Evolutionary conservation across 1,139 yeast genomes (phyloP).

Genomic region (Hyphopichia buzzinii): DNA sequence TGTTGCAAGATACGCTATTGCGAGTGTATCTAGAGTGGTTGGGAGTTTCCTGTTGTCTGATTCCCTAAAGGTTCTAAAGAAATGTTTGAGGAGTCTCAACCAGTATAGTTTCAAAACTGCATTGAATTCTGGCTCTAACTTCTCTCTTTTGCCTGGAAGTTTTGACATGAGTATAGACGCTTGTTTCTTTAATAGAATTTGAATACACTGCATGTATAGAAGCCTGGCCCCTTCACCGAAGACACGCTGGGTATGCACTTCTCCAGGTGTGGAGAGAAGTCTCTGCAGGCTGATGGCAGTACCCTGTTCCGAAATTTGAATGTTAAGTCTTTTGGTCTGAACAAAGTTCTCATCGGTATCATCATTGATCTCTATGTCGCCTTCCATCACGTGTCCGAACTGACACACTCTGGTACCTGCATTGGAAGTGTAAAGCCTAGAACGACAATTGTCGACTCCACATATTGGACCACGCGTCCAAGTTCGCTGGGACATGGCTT

Average conservation of each 20-base stretch:
- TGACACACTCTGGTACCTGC: slow-evolving; percentile 85
- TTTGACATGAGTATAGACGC: slow-evolving; percentile 19
- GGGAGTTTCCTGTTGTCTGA: slow-evolving; percentile 17
- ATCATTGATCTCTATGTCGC: slow-evolving; percentile 73
- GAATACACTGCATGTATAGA: slow-evolving; percentile 51
- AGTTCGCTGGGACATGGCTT: slow-evolving; percentile 26
- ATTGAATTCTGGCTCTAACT: slow-evolving; percentile 12
- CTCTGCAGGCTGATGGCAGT: slow-evolving; percentile 2
- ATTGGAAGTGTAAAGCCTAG: slow-evolving; percentile 64
- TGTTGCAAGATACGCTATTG: slow-evolving; percentile 38
- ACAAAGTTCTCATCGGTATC: slow-evolving; percentile 59
- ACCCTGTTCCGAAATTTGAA: slow-evolving; percentile 21
- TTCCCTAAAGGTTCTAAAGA: slow-evolving; percentile 8
- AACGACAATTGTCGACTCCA: slow-evolving; percentile 87
- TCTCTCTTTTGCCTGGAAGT: slow-evolving; percentile 23
- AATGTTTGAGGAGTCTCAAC: slow-evolving; percentile 1
- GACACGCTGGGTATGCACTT: slow-evolving; percentile 16
- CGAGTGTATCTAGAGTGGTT: slow-evolving; percentile 27
- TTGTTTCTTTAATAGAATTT: slow-evolving; percentile 53
- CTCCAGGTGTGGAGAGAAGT: slow-evolving; percentile 4
- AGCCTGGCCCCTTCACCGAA: slow-evolving; percentile 56
- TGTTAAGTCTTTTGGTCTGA: slow-evolving; percentile 54
- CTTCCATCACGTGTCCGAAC: slow-evolving; percentile 85
- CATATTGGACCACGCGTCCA: slow-evolving; percentile 78
- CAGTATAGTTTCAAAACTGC: slow-evolving; percentile 3